Conservation (phyloP, 345 rosid genomes). For the Lenwebbia sp. region DNA sequence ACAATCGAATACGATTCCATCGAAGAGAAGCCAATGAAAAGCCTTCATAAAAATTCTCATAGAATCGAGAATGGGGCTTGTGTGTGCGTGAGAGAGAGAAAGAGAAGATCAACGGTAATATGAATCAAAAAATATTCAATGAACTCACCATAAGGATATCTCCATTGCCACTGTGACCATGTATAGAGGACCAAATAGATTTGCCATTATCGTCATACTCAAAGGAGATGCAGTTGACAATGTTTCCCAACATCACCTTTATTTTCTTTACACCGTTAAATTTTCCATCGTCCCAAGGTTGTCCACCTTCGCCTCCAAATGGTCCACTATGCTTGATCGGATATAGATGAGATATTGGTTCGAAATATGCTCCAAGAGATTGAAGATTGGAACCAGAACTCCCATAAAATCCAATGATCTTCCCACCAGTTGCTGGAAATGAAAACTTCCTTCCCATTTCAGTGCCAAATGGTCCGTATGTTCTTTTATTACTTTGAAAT, state of each 20-base stretch:
- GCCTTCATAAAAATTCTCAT: too few relatives aligned
- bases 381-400: neutral
- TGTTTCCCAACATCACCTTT: too few relatives aligned
- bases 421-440: neutral
- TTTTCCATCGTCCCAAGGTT: neutral
- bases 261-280: neutral
- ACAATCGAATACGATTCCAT: too few relatives aligned
- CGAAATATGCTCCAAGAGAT: neutral
- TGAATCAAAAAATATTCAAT: too few relatives aligned
- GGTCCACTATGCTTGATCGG: neutral
- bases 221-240: too few relatives aligned
- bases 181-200: neutral
- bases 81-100: too few relatives aligned
- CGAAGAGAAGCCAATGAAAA: too few relatives aligned
- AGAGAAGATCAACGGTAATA: too few relatives aligned
- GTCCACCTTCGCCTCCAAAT: slow-evolving; percentile 1
- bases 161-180: too few relatives aligned
- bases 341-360: neutral
- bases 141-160: too few relatives aligned
- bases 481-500: neutral
- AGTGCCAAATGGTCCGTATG: neutral
- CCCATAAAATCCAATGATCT: neutral
- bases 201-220: too few relatives aligned
- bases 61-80: too few relatives aligned
- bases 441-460: neutral